Conservation (phyloP, 2,329 filamentous ascomycete species). For the Rutstroemia sydowiana region DNA sequence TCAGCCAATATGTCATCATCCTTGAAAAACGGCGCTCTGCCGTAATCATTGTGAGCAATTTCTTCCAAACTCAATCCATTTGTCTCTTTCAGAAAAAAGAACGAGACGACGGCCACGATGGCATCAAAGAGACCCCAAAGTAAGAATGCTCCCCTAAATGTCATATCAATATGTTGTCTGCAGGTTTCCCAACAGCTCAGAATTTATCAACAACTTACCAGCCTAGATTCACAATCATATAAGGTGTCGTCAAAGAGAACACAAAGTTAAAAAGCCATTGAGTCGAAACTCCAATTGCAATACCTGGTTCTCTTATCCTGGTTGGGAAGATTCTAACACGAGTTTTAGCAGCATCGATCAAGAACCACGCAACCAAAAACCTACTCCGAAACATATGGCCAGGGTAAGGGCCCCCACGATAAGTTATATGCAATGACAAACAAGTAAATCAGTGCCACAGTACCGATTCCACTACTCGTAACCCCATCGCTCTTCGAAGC, state of each 20-base stretch:
- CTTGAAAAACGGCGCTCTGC: background rate
- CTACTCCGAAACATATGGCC: slow-evolving; percentile 43
- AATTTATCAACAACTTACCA: slow-evolving; percentile 29
- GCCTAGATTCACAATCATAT: slow-evolving; percentile 41
- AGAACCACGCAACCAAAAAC: slow-evolving; percentile 31
- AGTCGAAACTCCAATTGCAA: slow-evolving; percentile 42
- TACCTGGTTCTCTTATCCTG: slow-evolving; percentile 34
- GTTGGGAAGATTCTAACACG: background rate
- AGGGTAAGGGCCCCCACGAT: slow-evolving; percentile 44
- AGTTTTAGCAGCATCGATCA: slow-evolving; percentile 35
- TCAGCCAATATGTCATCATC: background rate
- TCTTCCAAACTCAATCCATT: slow-evolving; percentile 62
- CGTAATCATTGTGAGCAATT: slow-evolving; percentile 24
- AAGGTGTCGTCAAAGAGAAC: slow-evolving; percentile 41
- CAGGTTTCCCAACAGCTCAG: too few relatives aligned
- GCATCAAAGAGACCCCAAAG: slow-evolving; percentile 39
- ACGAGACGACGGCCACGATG: slow-evolving; percentile 37
- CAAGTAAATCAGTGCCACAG: slow-evolving; percentile 47
- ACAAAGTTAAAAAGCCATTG: slow-evolving; percentile 48
- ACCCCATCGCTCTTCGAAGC: slow-evolving; percentile 28
- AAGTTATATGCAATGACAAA: slow-evolving; percentile 46
- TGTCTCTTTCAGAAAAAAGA: slow-evolving; percentile 55
- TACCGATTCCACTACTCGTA: slow-evolving; percentile 39
- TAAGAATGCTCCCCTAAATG: slow-evolving; percentile 33
- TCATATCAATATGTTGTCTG: background rate